These are phyloP conservation scores for Aspergillus melleus DNA, from an alignment of 2,329 filamentous ascomycete genomes.

Conservation along the genomic window DNA sequence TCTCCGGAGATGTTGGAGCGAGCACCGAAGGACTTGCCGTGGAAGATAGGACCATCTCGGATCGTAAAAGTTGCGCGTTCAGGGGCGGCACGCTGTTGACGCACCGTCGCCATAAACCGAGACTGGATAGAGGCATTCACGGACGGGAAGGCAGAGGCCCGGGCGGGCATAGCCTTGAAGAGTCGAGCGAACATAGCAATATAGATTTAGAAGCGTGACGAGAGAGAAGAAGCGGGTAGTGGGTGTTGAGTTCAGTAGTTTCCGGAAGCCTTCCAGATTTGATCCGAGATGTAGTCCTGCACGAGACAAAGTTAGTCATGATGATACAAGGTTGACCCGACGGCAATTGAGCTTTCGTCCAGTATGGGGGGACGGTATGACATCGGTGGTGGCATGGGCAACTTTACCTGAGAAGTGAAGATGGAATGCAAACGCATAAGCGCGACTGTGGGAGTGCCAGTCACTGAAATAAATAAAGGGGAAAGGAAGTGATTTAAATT, in stretches of 20 bases:
- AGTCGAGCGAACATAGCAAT: constrained; percentile 54
- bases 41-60: constrained; percentile 92
- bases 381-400: background rate
- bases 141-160: constrained; percentile 47
- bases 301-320: constrained; percentile 10
- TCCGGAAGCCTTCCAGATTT: constrained; percentile 67
- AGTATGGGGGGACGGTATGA: constrained; percentile 19
- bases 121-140: constrained; percentile 38
- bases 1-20: constrained; percentile 96
- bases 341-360: background rate
- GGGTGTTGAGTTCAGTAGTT: constrained; percentile 48
- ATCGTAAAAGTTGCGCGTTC: constrained; percentile 93
- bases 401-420: constrained; percentile 79
- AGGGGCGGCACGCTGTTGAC: constrained; percentile 69
- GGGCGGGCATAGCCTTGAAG: constrained; percentile 52
- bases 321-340: background rate
- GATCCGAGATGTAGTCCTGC: constrained; percentile 68
- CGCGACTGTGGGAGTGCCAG: constrained; percentile 53
- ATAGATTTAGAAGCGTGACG: background rate
- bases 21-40: constrained; percentile 93
- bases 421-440: constrained; percentile 83
- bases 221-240: background rate
- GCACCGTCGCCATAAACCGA: constrained; percentile 63
- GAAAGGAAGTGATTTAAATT: constrained; percentile 21
- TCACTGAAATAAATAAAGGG: constrained; percentile 25